Evolutionary conservation across 2,329 filamentous ascomycete genomes (phyloP), one percentile per base, ranked within the genome.

Genomic region (Neofusicoccum sp.): DNA sequence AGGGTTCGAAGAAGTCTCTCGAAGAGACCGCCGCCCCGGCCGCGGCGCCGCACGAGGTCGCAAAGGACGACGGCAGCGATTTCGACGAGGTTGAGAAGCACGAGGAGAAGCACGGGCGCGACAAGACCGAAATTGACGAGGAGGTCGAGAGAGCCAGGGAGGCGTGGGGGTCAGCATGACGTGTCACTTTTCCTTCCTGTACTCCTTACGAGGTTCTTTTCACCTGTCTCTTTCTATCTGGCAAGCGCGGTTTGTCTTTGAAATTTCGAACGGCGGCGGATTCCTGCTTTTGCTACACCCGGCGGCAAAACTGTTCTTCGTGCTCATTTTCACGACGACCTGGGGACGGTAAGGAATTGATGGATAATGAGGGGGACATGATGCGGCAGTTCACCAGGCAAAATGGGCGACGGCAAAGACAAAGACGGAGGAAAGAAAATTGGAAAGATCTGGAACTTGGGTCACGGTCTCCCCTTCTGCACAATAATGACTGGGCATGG

Each of bases 81-180:
- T n/a, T n/a, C n/a, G 6, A 30, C 9, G 36, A 33, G 14, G 4
- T 9, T 11, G 51, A 56, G 6, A 56, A 5, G 2, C 26, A 7
- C 2, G 36, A 24, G 26, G 36, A 43, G 6, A 56, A 8, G 12
- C 36, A 43, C 9, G 51, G 43, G 38, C 36, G 51, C 9, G 51
- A 56, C 14, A 56, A 33, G n/a, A 56, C 51, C 6, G 51, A 56
- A 12, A 16, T 56, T 7, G 51, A 56, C 8, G 51, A 56, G 9
- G 51, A 56, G 40, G 51, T 56, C 8, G 36, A 56, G 28, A 41
- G 51, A 12, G 51, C 51, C 9, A 56, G 38, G 9, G 34, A 56
- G 7, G 51, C 51, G n/a, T 56, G 51, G 51, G 51, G 51, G 9
- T n/a, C 36, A 1, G 8, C 26, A 2, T 56, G 24, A 43, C 3